phyloP scores from a whole-genome alignment of 1,284 basidiomycete species.

The Ustilago crameri region DNA sequence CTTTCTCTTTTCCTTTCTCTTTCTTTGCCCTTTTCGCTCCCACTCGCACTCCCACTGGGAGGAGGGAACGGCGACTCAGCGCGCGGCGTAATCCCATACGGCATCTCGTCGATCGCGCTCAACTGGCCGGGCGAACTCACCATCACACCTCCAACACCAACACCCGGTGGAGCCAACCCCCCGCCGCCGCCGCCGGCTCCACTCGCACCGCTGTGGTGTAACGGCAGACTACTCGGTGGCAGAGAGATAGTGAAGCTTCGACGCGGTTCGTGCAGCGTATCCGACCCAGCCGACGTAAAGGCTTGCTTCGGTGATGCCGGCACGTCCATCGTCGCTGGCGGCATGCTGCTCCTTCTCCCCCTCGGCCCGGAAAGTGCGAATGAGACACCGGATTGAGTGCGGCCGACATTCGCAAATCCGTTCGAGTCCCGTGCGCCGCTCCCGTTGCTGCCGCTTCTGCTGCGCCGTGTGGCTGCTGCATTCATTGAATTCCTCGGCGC shows the following conservation, averaged over 20 bases:
- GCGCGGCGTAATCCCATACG: constrained; percentile 15
- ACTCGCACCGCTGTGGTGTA: constrained; percentile 8
- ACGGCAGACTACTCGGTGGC: constrained; percentile 27
- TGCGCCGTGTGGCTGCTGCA: constrained; percentile 11
- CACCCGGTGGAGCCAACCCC: background rate
- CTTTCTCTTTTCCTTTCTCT: too few relatives aligned
- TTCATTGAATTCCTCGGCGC: constrained; percentile 14
- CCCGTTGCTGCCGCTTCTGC: constrained; percentile 19
- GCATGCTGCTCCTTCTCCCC: constrained; percentile 29
- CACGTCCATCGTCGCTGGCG: constrained; percentile 10
- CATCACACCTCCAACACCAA: constrained; percentile 16
- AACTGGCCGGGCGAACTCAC: constrained; percentile 25
- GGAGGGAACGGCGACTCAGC: constrained; percentile 13
- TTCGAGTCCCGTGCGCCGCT: constrained; percentile 3
- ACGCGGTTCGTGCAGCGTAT: constrained; percentile 14
- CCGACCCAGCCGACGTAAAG: constrained; percentile 9
- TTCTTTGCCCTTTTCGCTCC: constrained; percentile 13
- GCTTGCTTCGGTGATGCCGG: constrained; percentile 18
- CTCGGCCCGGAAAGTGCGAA: constrained; percentile 22
- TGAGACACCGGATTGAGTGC: constrained; percentile 31
- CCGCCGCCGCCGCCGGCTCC: background rate
- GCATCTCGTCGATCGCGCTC: constrained; percentile 47
- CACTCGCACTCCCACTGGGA: constrained; percentile 1
- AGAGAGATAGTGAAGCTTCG: constrained; percentile 33
- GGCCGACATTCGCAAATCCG: constrained; percentile 15